Evolutionary conservation across 1,139 yeast genomes (phyloP), one percentile per base, ranked within the genome.

Genomic region (Lodderomyces metapsilosis): DNA sequence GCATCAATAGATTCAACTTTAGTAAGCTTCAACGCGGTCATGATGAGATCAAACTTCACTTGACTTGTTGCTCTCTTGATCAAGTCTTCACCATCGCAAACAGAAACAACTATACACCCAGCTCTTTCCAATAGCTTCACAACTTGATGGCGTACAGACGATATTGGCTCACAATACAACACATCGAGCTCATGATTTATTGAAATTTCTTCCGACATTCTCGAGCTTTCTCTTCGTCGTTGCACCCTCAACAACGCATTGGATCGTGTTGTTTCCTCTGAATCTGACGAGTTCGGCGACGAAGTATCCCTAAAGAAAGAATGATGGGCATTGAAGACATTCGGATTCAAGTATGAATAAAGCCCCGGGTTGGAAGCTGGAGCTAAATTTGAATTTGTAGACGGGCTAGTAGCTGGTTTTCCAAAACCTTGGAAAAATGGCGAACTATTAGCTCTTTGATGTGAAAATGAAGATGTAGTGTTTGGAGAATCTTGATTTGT

Each of bases 141-240:
- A 34, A 84, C 75, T 10, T 87, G 75, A 56, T 80, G 88, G 37
- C 95, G 66, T 48, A 87, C 84, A 40, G 84, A 84, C 0, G 96
- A 92, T 46, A 87, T 87, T 3, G 94, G 89, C 54, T 89, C 96
- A 63, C 96, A 89, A 24, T 88, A 73, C 38, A 91, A 66, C 3
- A 88, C 82, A 58, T 88, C 94, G 46, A 86, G 40, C 47, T 71
- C 70, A 41, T 48, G 33, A 38, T 28, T 54, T 13, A 41, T 11
- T 20, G 38, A 37, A 13, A 25, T 23, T 5, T 41, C 25, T 16
- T 40, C 43, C 20, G 46, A 43, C 53, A 69, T 58, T 48, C 73
- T 57, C 6, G 76, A 61, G 44, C 78, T 69, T 52, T 76, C 82
- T 40, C 88, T 65, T 50, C 88, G 68, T 46, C 74, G 74, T 41